Percentiles rank a stretch among this genome's conserved stretches.
These are phyloP conservation scores for Elsinoe necatrix DNA, from an alignment of 2,329 filamentous ascomycete species.

Conservation along the genomic window DNA sequence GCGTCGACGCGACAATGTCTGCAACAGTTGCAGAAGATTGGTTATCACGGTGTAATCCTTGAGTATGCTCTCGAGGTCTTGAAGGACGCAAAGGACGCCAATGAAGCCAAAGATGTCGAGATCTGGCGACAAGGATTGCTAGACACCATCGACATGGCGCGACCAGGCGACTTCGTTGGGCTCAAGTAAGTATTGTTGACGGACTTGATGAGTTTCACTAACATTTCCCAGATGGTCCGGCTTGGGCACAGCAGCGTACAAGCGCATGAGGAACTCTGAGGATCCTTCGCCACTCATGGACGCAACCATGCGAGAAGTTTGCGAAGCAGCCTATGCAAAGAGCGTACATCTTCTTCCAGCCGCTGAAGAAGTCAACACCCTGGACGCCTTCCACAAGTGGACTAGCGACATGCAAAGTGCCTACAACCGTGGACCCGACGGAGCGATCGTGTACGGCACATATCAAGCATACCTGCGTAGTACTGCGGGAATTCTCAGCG, in stretches of 20 bases:
- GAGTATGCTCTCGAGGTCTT: constrained; percentile 79
- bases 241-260: constrained; percentile 64
- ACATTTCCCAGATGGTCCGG: constrained; percentile 58
- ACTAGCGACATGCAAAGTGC: constrained; percentile 65
- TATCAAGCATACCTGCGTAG: constrained; percentile 51
- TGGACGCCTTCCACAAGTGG: constrained; percentile 74
- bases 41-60: constrained; percentile 75
- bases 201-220: background rate
- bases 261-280: constrained; percentile 54
- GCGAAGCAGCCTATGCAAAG: constrained; percentile 59
- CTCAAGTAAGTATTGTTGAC: constrained; percentile 37
- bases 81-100: constrained; percentile 43
- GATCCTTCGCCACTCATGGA: constrained; percentile 57
- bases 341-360: constrained; percentile 72
- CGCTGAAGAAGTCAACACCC: constrained; percentile 72
- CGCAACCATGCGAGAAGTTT: constrained; percentile 64
- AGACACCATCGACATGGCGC: constrained; percentile 55
- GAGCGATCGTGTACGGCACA: constrained; percentile 63
- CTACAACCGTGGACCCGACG: constrained; percentile 52
- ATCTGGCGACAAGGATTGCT: constrained; percentile 68
- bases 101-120: constrained; percentile 52
- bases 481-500: constrained; percentile 35
- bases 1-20: constrained; percentile 60
- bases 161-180: constrained; percentile 46
- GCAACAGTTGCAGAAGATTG: constrained; percentile 58